Conservation (phyloP, 768 basidiomycete genomes). For the Megacollybia marginata region DNA sequence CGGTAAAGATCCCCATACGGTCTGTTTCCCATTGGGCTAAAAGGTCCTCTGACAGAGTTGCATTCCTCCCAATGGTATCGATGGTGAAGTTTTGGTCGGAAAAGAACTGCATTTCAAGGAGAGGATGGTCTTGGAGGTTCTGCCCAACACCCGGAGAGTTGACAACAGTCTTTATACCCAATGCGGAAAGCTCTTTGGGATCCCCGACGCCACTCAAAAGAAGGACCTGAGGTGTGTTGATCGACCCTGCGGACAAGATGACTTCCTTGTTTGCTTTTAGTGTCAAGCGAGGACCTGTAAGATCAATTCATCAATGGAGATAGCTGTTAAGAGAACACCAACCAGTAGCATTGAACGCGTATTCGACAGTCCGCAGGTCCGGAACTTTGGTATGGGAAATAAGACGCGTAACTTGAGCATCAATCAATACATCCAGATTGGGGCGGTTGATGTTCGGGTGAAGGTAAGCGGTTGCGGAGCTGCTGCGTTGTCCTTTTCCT, state of each 20-base stretch:
- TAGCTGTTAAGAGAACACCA: not conserved
- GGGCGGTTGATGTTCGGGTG: slow-evolving; percentile 17
- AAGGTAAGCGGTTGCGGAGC: slow-evolving; percentile 25
- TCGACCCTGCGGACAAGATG: slow-evolving; percentile 17
- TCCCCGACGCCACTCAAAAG: slow-evolving; percentile 15
- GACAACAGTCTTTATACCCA: slow-evolving; percentile 3
- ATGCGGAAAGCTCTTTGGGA: not conserved
- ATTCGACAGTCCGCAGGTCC: not conserved
- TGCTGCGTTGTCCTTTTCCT: slow-evolving; percentile 18
- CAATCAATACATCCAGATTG: slow-evolving; percentile 22
- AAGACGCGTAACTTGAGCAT: slow-evolving; percentile 6
- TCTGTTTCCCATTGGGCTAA: slow-evolving; percentile 19
- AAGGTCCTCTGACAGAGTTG: slow-evolving; percentile 5
- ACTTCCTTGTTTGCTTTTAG: slow-evolving; percentile 14
- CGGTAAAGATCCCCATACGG: slow-evolving; percentile 21
- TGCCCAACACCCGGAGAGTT: slow-evolving; percentile 10
- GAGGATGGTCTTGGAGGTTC: slow-evolving; percentile 7
- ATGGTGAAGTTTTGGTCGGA: slow-evolving; percentile 6
- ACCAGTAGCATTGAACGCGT: slow-evolving; percentile 2
- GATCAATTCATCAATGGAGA: not conserved
- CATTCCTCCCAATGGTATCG: slow-evolving; percentile 17
- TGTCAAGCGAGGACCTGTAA: not conserved
- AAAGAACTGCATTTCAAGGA: slow-evolving; percentile 1
- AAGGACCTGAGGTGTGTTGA: slow-evolving; percentile 14
- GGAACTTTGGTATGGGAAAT: slow-evolving; percentile 2